These are phyloP conservation scores for Capronia epimyces DNA, from an alignment of 2,329 filamentous ascomycete genomes.

Conservation along the genomic window DNA sequence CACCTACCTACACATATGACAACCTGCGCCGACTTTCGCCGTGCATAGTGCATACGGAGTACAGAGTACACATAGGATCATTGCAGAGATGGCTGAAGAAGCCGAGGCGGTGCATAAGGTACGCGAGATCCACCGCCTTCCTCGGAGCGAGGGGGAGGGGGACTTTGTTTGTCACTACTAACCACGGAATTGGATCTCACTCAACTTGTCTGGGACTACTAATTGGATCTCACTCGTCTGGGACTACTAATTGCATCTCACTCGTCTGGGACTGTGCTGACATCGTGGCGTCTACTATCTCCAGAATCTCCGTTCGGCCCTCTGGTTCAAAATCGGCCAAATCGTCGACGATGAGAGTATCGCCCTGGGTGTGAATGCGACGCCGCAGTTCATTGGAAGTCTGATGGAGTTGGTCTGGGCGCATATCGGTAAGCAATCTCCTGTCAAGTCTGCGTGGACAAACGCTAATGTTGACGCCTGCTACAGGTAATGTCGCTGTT, in stretches of 20 bases:
- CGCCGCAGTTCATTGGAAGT: constrained; percentile 81
- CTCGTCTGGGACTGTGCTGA: neutral
- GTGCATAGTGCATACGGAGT: too few species aligned
- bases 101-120: constrained; percentile 16
- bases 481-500: constrained; percentile 48
- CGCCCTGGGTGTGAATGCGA: constrained; percentile 71
- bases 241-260: too few species aligned
- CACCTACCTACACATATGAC: too few species aligned
- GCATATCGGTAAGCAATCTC: constrained; percentile 73
- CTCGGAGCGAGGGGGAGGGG: too few species aligned
- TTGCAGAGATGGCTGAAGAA: constrained; percentile 15
- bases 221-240: too few species aligned
- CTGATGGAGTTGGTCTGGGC: constrained; percentile 82
- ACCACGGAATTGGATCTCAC: too few species aligned
- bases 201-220: too few species aligned
- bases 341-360: constrained; percentile 83
- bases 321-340: constrained; percentile 79
- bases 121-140: neutral
- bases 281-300: neutral
- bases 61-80: too few species aligned
- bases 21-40: too few species aligned
- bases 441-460: too few species aligned
- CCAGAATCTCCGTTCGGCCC: constrained; percentile 61
- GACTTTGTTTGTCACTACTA: too few species aligned
- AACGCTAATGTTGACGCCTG: neutral